A percentile compares a stretch with the other conserved stretches of the same genome.
Evolutionary conservation across 768 basidiomycete species (phyloP).

Genomic region (Rossbeevera mucosa): DNA sequence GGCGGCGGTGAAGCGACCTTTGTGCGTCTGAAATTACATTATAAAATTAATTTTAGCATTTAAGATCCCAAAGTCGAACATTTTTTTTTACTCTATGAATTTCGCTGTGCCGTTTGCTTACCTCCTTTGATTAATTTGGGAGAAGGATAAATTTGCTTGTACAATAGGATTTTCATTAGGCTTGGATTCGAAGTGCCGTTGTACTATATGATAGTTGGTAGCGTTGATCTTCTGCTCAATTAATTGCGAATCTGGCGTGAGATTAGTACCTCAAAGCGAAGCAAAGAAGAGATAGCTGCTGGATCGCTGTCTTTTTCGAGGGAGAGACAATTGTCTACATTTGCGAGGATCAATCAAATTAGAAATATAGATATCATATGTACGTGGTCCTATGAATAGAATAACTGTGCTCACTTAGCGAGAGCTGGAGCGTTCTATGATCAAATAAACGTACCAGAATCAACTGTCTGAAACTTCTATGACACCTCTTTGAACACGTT

Average conservation of each 20-base stretch:
- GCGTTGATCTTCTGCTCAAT: neutral
- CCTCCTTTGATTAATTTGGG: neutral
- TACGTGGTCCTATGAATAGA: conserved; percentile 2
- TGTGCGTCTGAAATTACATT: conserved; percentile 9
- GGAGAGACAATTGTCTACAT: conserved; percentile 16
- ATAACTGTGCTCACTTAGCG: neutral
- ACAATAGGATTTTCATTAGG: neutral
- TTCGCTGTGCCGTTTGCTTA: neutral
- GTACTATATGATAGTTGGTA: neutral
- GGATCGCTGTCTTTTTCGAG: neutral
- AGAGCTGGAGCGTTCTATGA: neutral
- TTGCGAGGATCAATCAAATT: conserved; percentile 20
- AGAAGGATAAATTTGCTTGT: neutral
- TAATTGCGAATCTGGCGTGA: neutral
- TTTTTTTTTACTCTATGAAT: neutral
- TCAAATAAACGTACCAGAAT: conserved; percentile 7
- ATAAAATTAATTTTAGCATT: neutral
- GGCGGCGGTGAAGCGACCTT: conserved; percentile 15
- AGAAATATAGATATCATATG: conserved; percentile 6
- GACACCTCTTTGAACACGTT: conserved; percentile 58
- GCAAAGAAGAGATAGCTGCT: neutral
- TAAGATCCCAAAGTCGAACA: neutral
- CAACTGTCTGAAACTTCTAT: conserved; percentile 47
- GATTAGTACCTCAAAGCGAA: neutral
- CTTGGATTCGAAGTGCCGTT: neutral